phyloP scores from a whole-genome alignment of 169 alveolate genomes.

The Pseudocohnilembus persalinus region DNA sequence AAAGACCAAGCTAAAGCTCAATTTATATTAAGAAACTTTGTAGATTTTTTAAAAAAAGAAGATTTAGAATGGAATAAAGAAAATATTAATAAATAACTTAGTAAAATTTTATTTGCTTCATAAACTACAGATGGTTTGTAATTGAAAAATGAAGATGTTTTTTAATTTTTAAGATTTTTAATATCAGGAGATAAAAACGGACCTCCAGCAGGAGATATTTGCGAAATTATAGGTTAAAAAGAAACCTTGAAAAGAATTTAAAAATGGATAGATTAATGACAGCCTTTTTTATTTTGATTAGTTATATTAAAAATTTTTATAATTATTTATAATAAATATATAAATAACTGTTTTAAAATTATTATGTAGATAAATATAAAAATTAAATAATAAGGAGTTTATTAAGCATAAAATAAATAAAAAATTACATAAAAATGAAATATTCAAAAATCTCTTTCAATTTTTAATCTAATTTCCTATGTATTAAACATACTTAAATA shows the following conservation, averaged over 20 bases:
- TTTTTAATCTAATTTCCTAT: too few species aligned
- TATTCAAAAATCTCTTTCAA: too few species aligned
- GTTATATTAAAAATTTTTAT: too few species aligned
- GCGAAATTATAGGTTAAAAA: conserved; percentile 36
- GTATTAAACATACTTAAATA: too few species aligned
- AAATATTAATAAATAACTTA: background rate
- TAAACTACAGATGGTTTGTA: background rate
- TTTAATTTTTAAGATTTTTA: conserved; percentile 33
- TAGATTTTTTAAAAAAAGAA: background rate
- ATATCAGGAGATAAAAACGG: conserved; percentile 50
- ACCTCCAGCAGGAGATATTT: conserved; percentile 43
- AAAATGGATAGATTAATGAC: too few species aligned
- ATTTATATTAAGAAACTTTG: background rate
- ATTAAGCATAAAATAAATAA: too few species aligned
- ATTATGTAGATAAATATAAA: too few species aligned
- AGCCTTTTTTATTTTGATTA: too few species aligned
- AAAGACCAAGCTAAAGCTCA: background rate
- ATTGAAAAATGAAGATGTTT: conserved; percentile 53
- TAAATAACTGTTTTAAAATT: too few species aligned
- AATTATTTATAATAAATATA: too few species aligned
- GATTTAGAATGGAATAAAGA: background rate
- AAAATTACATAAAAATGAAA: too few species aligned
- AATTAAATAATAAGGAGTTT: too few species aligned
- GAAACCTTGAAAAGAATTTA: conserved; percentile 6
- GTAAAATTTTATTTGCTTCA: background rate